These are phyloP conservation scores for Ceratobasidium sp. DNA, from an alignment of 1,284 basidiomycete genomes.

Conservation along the genomic window DNA sequence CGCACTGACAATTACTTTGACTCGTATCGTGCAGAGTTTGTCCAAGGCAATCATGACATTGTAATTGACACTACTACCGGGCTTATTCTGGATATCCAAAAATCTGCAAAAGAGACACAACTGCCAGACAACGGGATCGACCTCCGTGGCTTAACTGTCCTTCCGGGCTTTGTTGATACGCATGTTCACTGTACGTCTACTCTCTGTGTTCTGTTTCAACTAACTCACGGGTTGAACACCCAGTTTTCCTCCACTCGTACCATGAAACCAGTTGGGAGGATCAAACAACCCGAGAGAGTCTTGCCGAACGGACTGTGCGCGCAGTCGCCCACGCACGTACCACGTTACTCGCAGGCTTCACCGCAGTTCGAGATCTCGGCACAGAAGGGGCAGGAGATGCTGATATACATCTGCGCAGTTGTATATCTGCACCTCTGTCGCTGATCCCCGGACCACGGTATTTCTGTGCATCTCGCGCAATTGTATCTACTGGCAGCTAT, in stretches of 20 bases:
- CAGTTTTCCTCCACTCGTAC: conserved; percentile 73
- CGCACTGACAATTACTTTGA: conserved; percentile 32
- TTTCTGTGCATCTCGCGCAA: conserved; percentile 69
- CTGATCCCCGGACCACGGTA: conserved; percentile 71
- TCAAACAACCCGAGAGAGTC: conserved; percentile 68
- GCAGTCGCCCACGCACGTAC: conserved; percentile 69
- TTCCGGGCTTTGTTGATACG: conserved; percentile 73
- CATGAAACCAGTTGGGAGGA: conserved; percentile 69
- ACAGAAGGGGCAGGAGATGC: conserved; percentile 73
- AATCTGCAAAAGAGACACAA: neutral
- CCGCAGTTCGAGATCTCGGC: conserved; percentile 72
- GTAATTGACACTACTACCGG: conserved; percentile 4
- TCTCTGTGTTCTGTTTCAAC: neutral
- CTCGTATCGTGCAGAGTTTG: conserved; percentile 22
- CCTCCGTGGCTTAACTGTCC: conserved; percentile 62
- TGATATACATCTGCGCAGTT: conserved; percentile 68
- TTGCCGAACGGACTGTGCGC: conserved; percentile 65
- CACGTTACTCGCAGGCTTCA: conserved; percentile 72
- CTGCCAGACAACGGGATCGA: conserved; percentile 56
- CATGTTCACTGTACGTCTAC: conserved; percentile 70
- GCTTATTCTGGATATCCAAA: conserved; percentile 21
- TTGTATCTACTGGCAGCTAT: conserved; percentile 70
- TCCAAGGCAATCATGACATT: conserved; percentile 18
- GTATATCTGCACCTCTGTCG: conserved; percentile 62
- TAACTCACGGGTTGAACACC: neutral